Conservation (phyloP, 2,329 filamentous ascomycete species). For the Juglanconis sp. region DNA sequence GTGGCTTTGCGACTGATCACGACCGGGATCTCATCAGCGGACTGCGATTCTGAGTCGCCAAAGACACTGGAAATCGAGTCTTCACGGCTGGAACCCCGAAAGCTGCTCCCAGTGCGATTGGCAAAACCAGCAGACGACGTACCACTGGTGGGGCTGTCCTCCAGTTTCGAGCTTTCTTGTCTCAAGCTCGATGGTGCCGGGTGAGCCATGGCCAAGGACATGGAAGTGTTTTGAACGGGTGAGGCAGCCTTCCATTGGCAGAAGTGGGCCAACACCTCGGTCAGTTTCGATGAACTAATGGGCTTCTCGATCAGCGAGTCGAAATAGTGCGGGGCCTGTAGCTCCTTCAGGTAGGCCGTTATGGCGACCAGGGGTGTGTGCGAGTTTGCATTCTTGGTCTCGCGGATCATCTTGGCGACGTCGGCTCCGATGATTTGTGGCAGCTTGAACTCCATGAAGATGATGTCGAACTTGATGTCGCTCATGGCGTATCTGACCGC, state of each 20-base stretch:
- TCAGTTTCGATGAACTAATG: constrained; percentile 86
- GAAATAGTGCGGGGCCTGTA: constrained; percentile 93
- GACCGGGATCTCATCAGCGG: constrained; percentile 73
- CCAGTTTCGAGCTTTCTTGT: constrained; percentile 59
- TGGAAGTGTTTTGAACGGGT: constrained; percentile 40
- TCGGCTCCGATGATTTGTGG: constrained; percentile 94
- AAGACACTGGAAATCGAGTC: constrained; percentile 88
- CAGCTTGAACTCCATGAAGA: constrained; percentile 95
- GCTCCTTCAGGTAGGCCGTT: constrained; percentile 95
- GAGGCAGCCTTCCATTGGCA: constrained; percentile 89
- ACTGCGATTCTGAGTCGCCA: constrained; percentile 77
- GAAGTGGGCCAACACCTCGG: constrained; percentile 79
- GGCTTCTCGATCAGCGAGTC: constrained; percentile 95
- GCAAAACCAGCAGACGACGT: constrained; percentile 63
- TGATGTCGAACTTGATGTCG: constrained; percentile 97
- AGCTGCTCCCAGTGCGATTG: constrained; percentile 68
- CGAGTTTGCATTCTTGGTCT: constrained; percentile 92
- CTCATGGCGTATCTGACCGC: constrained; percentile 92
- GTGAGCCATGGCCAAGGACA: constrained; percentile 48
- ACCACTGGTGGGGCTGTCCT: constrained; percentile 81
- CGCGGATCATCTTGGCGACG: constrained; percentile 94
- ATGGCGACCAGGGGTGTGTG: constrained; percentile 95
- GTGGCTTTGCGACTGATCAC: constrained; percentile 70
- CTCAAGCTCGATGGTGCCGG: constrained; percentile 63
- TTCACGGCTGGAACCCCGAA: constrained; percentile 75